Conservation (phyloP, 2,329 filamentous ascomycete species). For the Neonectria ditissima region DNA sequence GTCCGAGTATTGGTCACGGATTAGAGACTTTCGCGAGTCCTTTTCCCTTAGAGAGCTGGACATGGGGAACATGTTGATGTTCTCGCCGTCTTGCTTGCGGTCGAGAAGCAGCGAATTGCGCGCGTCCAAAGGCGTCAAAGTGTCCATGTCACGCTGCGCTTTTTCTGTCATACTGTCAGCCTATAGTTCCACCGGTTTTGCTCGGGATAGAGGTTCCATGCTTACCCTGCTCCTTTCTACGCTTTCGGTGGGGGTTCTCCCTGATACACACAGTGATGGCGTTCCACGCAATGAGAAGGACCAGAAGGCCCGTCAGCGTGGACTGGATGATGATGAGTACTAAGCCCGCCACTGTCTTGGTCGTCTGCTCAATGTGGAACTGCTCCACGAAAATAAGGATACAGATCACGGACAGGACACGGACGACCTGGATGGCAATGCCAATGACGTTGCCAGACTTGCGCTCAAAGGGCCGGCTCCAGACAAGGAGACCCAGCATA, state of each 20-base stretch:
- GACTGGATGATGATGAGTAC: constrained; percentile 93
- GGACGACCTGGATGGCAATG: constrained; percentile 88
- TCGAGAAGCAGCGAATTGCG: constrained; percentile 87
- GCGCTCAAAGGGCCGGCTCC: constrained; percentile 87
- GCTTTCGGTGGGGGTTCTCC: constrained; percentile 90
- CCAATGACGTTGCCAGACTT: constrained; percentile 94
- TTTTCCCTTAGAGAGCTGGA: constrained; percentile 54
- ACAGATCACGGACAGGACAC: constrained; percentile 88
- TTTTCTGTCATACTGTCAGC: constrained; percentile 71
- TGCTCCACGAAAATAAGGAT: constrained; percentile 95
- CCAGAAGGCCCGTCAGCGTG: constrained; percentile 82
- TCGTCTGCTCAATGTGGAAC: constrained; percentile 88
- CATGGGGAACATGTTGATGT: constrained; percentile 58
- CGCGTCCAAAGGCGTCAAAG: constrained; percentile 86
- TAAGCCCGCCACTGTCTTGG: constrained; percentile 93
- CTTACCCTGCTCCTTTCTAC: constrained; percentile 90
- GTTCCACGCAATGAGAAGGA: constrained; percentile 90
- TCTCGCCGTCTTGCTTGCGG: constrained; percentile 54
- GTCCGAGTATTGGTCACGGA: constrained; percentile 50
- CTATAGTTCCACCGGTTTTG: constrained; percentile 14
- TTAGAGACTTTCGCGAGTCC: constrained; percentile 46
- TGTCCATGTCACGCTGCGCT: constrained; percentile 79
- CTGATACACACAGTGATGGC: constrained; percentile 85
- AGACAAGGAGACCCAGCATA: constrained; percentile 83
- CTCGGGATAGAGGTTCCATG: not conserved